phyloP scores from a whole-genome alignment of 2,329 filamentous ascomycete species.

The Xylariomycetidae sp. region DNA sequence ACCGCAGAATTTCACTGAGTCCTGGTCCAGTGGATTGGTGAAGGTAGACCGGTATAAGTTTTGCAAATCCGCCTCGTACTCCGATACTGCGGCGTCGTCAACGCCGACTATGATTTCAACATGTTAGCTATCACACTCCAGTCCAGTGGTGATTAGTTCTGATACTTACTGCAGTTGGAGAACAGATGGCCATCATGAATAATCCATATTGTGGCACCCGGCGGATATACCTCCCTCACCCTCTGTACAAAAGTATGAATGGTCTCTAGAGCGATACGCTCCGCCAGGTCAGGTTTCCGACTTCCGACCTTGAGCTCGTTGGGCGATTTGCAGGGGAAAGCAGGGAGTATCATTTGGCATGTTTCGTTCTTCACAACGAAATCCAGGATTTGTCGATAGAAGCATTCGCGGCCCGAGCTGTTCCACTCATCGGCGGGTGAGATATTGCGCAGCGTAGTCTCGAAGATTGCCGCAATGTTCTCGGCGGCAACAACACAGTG shows the following conservation, averaged over 20 bases:
- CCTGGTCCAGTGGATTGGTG: neutral
- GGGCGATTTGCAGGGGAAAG: conserved; percentile 36
- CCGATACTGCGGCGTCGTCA: conserved; percentile 33
- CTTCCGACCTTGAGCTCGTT: conserved; percentile 30
- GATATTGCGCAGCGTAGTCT: conserved; percentile 18
- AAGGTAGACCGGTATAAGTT: conserved; percentile 11
- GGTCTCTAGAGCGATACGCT: conserved; percentile 27
- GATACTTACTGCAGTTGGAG: conserved; percentile 35
- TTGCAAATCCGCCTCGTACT: conserved; percentile 25
- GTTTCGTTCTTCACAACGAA: conserved; percentile 16
- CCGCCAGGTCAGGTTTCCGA: conserved; percentile 28
- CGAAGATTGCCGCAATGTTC: conserved; percentile 16
- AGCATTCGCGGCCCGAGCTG: conserved; percentile 14
- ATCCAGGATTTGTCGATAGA: conserved; percentile 15
- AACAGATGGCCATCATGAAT: conserved; percentile 38
- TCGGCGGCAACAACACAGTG: conserved; percentile 3
- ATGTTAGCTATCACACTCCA: conserved; percentile 3
- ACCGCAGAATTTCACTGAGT: conserved; percentile 2
- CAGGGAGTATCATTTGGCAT: conserved; percentile 30
- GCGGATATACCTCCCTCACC: conserved; percentile 26
- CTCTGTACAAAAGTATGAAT: conserved; percentile 25
- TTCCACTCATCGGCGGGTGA: conserved; percentile 19
- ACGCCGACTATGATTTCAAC: conserved; percentile 30
- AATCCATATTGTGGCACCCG: conserved; percentile 31
- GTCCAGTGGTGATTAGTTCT: neutral